Conservation (phyloP, 306 rosid species). For the Corylus americana region DNA sequence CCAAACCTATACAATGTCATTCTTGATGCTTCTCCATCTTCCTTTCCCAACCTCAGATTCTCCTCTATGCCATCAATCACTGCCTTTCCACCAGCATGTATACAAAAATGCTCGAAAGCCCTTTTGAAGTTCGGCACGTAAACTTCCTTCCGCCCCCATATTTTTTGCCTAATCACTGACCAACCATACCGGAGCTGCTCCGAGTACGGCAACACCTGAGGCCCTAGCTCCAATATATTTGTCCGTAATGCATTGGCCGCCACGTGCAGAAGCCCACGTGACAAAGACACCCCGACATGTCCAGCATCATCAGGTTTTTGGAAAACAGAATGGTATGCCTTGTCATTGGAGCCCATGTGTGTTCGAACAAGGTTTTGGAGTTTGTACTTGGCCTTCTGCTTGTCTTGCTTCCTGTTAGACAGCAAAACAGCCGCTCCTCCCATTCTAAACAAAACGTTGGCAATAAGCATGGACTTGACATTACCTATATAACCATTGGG, state of each 20-base stretch:
- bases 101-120: conserved; percentile 71
- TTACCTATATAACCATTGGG: conserved; percentile 58
- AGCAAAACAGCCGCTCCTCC: conserved; percentile 71
- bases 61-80: conserved; percentile 61
- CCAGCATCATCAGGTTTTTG: conserved; percentile 54
- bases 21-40: conserved; percentile 70
- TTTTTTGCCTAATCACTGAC: conserved; percentile 39
- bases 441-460: conserved; percentile 66
- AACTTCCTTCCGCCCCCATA: conserved; percentile 28
- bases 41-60: conserved; percentile 51
- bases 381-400: conserved; percentile 50
- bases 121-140: conserved; percentile 58
- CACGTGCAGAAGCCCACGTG: conserved; percentile 45
- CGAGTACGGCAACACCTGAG: conserved; percentile 63
- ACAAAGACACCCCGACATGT: conserved; percentile 51
- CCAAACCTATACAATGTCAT: conserved; percentile 81
- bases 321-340: conserved; percentile 55
- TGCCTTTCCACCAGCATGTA: conserved; percentile 77
- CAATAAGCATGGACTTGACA: conserved; percentile 55
- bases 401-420: conserved; percentile 56
- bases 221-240: conserved; percentile 49
- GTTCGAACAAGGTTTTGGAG: conserved; percentile 67
- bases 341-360: conserved; percentile 53
- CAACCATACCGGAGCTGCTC: conserved; percentile 50
- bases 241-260: conserved; percentile 61